Conservation (phyloP, 192 early-diverging fungal species). For the Coemansia sp. region DNA sequence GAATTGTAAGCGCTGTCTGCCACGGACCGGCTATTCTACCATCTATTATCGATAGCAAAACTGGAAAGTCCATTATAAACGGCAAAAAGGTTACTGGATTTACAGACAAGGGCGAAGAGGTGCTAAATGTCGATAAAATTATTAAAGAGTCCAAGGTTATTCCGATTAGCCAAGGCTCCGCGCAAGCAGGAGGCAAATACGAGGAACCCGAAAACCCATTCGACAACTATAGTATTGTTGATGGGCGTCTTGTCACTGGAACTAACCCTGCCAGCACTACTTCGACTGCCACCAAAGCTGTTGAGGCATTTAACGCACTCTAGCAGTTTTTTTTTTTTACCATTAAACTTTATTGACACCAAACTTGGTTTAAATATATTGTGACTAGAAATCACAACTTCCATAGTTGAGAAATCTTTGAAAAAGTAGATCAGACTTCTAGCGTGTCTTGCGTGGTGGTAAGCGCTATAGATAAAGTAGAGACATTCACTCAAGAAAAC, state of each 20-base stretch:
- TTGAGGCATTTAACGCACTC: conserved; percentile 32
- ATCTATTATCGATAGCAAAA: conserved; percentile 56
- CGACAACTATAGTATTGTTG: conserved; percentile 50
- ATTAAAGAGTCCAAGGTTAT: conserved; percentile 45
- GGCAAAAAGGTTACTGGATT: conserved; percentile 74
- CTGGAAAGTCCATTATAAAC: conserved; percentile 59
- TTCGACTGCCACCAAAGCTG: conserved; percentile 47
- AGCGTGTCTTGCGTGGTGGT: too few relatives aligned
- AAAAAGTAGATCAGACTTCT: too few relatives aligned
- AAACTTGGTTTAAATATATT: neutral
- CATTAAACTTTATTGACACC: neutral
- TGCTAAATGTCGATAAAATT: conserved; percentile 38
- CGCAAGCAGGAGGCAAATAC: conserved; percentile 58
- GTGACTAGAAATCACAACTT: too few relatives aligned
- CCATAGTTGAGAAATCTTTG: too few relatives aligned
- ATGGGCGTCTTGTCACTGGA: conserved; percentile 70
- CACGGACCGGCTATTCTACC: conserved; percentile 70
- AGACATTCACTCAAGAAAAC: too few relatives aligned
- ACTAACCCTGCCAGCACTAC: conserved; percentile 67
- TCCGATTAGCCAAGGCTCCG: conserved; percentile 45
- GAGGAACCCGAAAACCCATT: conserved; percentile 57
- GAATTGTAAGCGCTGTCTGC: conserved; percentile 57
- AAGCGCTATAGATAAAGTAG: too few relatives aligned
- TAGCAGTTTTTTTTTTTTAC: conserved; percentile 12
- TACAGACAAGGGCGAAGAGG: conserved; percentile 65